Base-by-base conservation (phyloP, 257 asterid species). In the Solanum ahanhuiri region DNA sequence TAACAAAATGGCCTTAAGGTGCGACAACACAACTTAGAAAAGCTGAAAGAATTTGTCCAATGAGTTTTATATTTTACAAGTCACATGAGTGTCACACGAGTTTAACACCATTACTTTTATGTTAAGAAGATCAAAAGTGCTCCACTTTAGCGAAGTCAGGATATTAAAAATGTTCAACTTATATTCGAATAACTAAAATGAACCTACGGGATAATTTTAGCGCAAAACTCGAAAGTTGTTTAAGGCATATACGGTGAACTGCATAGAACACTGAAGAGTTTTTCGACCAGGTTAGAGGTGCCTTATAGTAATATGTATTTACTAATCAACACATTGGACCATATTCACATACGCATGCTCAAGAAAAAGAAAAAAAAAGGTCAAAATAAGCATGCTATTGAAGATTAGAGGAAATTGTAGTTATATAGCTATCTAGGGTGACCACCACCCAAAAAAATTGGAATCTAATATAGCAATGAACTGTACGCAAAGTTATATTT, bases 321-420 rank as follows among this genome's bases (percentile, higher is more conserved):
- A 22, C 25, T 58, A 57, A 57, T 60, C 22, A 60, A 60, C 69
- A 0, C 31, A n/a, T 60, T 60, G 69, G 69, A 60, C 69, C 69
- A 60, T n/a, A 60, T 60, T 60, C 73, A n/a, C 79, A 83, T 75
- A 76, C 83, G 37, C 79, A 83, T 87, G 88, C 87, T 81, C 63
- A 18, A 58, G 86, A 58, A 85, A 41, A 66, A 2, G 6, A 1
- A n/a, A 8, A 30, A 79, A 39, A 39, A 72, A 85, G 3, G 87
- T 86, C 89, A 87, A 87, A 66, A 51, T 39, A 88, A 67, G 90
- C 90, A 87, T 87, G 91, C 89, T 35, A 57, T 70, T 79, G 86
- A 51, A 79, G 54, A 35, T 79, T 73, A 79, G 87, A 70, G 69
- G 7, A 69, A 71, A 22, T 72, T 64, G 11, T 87, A 84, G 88